A percentile compares a stretch with the other conserved stretches of the same genome.
Evolutionary conservation across 139 green algal genomes (phyloP).

Genomic region (Auxenochlorella protothecoides): DNA sequence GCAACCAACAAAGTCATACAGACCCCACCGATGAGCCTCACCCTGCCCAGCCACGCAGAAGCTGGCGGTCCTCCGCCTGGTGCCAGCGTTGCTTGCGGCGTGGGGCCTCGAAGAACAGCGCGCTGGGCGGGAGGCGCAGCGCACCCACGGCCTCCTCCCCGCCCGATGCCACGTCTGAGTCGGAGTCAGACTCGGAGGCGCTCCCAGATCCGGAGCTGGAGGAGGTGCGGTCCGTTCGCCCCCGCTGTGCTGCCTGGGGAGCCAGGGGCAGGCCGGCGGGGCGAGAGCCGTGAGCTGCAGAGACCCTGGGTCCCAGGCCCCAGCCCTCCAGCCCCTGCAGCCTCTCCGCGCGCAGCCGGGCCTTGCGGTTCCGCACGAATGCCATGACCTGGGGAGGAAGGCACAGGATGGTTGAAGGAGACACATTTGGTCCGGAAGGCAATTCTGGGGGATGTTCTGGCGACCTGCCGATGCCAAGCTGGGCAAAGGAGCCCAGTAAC

Average conservation of each 20-base stretch:
- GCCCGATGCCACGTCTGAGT: too few relatives aligned
- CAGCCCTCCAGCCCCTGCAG: background rate
- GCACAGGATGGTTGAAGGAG: background rate
- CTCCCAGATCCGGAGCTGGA: background rate
- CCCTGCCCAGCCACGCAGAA: constrained; percentile 15
- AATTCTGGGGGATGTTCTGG: background rate
- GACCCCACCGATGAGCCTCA: background rate
- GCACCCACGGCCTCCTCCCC: constrained; percentile 4
- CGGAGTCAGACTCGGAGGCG: too few relatives aligned
- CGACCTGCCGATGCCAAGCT: background rate
- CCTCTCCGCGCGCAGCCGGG: background rate
- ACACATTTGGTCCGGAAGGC: background rate
- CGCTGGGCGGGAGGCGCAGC: background rate
- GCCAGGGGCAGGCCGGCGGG: background rate
- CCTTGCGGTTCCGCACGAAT: background rate
- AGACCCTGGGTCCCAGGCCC: background rate
- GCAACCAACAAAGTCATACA: background rate
- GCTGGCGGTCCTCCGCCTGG: constrained; percentile 17
- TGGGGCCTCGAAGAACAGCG: background rate
- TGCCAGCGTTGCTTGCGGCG: constrained; percentile 19
- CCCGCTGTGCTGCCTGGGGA: background rate
- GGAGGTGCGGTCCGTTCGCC: background rate
- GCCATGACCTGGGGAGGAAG: constrained; percentile 3
- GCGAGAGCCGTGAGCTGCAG: background rate
- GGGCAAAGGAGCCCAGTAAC: background rate